Conservation (phyloP, 768 basidiomycete species). For the Gelatoporia subvermispora region DNA sequence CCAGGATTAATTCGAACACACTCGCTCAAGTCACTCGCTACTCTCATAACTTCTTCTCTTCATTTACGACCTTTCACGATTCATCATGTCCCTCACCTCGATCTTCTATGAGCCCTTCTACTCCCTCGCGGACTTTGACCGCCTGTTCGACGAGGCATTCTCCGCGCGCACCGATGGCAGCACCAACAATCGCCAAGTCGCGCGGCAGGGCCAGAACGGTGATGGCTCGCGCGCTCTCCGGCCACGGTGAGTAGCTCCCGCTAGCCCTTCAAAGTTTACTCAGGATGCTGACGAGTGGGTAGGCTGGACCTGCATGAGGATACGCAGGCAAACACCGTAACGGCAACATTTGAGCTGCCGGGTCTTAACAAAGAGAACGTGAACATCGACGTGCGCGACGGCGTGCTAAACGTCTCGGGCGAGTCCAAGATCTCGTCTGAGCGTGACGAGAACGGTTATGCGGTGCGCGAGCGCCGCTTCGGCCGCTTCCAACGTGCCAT, state of each 20-base stretch:
- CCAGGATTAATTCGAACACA: neutral
- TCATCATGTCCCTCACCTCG: slow-evolving; percentile 28
- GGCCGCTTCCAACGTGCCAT: slow-evolving; percentile 47
- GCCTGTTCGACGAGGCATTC: slow-evolving; percentile 38
- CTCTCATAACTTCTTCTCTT: no score
- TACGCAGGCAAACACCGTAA: slow-evolving; percentile 35
- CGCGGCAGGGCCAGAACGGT: slow-evolving; percentile 1
- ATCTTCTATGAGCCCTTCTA: slow-evolving; percentile 39
- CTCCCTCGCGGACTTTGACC: slow-evolving; percentile 35
- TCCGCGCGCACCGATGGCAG: slow-evolving; percentile 10
- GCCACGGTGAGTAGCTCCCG: slow-evolving; percentile 11
- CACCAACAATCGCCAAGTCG: slow-evolving; percentile 2
- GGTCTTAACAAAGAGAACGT: slow-evolving; percentile 47
- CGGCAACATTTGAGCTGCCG: slow-evolving; percentile 52
- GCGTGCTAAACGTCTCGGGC: slow-evolving; percentile 44
- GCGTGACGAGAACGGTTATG: slow-evolving; percentile 33
- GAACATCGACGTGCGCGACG: slow-evolving; percentile 41
- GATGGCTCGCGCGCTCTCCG: slow-evolving; percentile 4
- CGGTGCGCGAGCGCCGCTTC: slow-evolving; percentile 40
- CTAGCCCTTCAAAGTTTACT: no score
- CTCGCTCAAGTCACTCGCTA: no score
- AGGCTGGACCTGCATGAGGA: slow-evolving; percentile 47
- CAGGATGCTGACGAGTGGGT: neutral
- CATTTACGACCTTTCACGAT: neutral
- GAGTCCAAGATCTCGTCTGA: slow-evolving; percentile 30